Conservation (phyloP, 2,329 filamentous ascomycete genomes). For the Rhinocladiella similis region DNA sequence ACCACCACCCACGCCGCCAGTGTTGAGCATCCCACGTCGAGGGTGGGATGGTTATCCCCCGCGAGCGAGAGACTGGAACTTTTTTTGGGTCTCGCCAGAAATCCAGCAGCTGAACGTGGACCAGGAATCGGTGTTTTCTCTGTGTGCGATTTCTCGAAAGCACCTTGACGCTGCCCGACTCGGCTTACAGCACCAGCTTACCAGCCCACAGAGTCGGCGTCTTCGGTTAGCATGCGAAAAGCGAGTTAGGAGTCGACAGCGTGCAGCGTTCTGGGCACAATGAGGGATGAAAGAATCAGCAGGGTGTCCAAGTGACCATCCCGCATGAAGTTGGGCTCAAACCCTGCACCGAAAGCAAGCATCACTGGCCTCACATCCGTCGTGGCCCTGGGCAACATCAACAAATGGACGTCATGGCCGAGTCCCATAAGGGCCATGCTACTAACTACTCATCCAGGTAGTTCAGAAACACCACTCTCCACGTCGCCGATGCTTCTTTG, state of each 20-base stretch:
- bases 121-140: background rate
- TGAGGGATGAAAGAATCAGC: constrained; percentile 2
- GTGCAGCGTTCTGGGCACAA: background rate
- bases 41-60: background rate
- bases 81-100: background rate
- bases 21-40: background rate
- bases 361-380: background rate
- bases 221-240: background rate
- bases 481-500: background rate
- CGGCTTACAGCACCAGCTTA: no score
- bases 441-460: background rate
- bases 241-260: background rate
- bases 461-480: background rate
- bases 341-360: constrained; percentile 5
- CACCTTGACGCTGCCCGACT: background rate
- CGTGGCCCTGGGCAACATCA: no score
- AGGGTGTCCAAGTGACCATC: constrained; percentile 23
- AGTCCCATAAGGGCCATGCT: background rate
- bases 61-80: background rate
- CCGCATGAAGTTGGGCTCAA: constrained; percentile 10
- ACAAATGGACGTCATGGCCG: background rate
- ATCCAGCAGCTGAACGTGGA: background rate
- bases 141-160: background rate
- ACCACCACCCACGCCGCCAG: background rate
- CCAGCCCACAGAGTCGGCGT: no score